Conservation (phyloP, 495 filamentous ascomycete species). For the Neurospora sp. region DNA sequence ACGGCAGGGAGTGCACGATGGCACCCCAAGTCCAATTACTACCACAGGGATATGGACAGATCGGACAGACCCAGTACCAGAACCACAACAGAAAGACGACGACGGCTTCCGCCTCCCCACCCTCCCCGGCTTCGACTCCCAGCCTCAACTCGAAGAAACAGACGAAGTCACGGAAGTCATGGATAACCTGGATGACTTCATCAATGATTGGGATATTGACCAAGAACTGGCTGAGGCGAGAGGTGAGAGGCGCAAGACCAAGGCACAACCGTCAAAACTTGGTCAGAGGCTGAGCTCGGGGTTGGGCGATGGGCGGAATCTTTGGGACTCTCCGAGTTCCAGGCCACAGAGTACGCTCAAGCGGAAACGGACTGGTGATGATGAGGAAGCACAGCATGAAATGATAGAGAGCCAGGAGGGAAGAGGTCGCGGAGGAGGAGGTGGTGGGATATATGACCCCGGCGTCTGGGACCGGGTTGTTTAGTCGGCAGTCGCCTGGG, state of each 20-base stretch:
- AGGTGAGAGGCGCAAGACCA: conserved; percentile 5
- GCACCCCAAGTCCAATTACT: neutral
- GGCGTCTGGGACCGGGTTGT: neutral
- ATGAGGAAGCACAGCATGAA: neutral
- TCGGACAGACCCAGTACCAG: conserved; percentile 4
- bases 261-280: neutral
- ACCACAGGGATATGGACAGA: neutral
- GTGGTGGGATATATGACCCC: neutral
- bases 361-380: neutral
- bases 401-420: neutral
- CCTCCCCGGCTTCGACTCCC: neutral
- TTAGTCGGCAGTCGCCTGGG: neutral
- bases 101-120: neutral
- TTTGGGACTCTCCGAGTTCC: conserved; percentile 9
- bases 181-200: conserved; percentile 32
- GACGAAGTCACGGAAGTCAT: conserved; percentile 36
- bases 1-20: neutral
- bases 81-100: conserved; percentile 5
- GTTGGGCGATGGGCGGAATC: neutral
- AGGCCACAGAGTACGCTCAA: neutral
- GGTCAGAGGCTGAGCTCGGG: neutral
- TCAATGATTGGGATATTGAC: conserved; percentile 32
- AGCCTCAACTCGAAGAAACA: neutral
- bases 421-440: neutral
- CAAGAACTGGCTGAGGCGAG: conserved; percentile 23